Base-by-base conservation (phyloP, 345 rosid genomes). In the Salix dunnii region DNA sequence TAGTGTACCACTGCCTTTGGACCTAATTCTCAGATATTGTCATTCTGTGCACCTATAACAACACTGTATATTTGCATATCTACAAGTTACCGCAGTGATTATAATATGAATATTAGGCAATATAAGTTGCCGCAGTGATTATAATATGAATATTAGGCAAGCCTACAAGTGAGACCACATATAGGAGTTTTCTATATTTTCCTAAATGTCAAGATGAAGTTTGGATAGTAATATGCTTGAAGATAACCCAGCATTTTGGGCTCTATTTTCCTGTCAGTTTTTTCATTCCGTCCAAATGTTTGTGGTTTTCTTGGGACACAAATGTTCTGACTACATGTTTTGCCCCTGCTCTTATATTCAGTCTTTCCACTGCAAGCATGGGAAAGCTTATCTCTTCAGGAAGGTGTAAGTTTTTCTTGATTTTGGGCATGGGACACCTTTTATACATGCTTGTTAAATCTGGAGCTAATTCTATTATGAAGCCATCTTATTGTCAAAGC, bases 331-430 rank as follows among this genome's bases (percentile, higher is more conserved):
- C 81, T n/a, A 7, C 36, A 10, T 76, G 70, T 77, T 83, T 75
- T 79, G 76, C 65, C 69, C 74, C 71, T 85, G 71, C 76, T 76
- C 72, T 82, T 86, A 76, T 80, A 80, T 84, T 85, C 90, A 96
- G 99, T 82, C 94, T 75, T 96, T 96, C 89, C 92, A 90, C 68
- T 21, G 85, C 90, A 92, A 87, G 85, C 94, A 96, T 87, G 99
- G 99, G 85, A 91, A 87, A 84, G 99, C 99, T 79, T 96, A 94
- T 87, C 98, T 96, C 86, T 96, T 96, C 92, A 82, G 71, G 68
- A 92, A 91, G 83, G 99, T 94, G 99, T 96, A 94, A 96, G 99
- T 91, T 80, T 82, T 88, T 80, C 85, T 70, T 77, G 77, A 68
- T 65, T 80, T 81, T 67, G 79, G 82, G 70, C 30, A 79, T 83